Conservation (phyloP, 371 early-diverging fungal species). For the Actinomortierella ambigua region DNA sequence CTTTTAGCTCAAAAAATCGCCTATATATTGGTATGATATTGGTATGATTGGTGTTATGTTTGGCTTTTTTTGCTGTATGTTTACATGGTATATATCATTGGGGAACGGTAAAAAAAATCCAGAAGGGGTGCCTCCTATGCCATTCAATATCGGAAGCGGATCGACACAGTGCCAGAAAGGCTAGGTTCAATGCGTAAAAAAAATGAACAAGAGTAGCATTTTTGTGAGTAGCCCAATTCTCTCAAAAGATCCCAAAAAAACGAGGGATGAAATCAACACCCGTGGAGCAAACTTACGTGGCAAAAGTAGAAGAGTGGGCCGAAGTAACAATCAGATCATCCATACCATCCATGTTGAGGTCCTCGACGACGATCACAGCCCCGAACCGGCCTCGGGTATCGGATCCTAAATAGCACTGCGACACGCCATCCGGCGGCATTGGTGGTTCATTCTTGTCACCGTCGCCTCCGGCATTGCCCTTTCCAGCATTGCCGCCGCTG, state of each 20-base stretch:
- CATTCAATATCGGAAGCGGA: too few relatives aligned
- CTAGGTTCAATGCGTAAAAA: too few relatives aligned
- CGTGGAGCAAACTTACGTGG: conserved; percentile 17
- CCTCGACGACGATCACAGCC: conserved; percentile 66
- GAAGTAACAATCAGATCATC: conserved; percentile 78
- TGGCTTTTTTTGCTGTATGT: too few relatives aligned
- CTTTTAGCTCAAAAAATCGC: too few relatives aligned
- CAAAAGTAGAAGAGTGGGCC: conserved; percentile 31
- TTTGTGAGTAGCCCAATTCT: too few relatives aligned
- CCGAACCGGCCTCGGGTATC: conserved; percentile 68
- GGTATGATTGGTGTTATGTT: too few relatives aligned
- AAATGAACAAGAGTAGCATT: too few relatives aligned
- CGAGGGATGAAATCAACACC: neutral
- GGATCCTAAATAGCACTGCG: conserved; percentile 32
- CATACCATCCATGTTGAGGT: conserved; percentile 78
- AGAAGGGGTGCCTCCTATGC: too few relatives aligned
- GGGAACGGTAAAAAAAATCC: too few relatives aligned
- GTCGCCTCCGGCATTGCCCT: conserved; percentile 1
- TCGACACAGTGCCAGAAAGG: too few relatives aligned
- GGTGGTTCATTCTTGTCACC: neutral
- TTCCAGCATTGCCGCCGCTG: neutral
- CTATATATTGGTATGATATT: too few relatives aligned
- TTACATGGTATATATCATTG: too few relatives aligned
- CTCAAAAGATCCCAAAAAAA: neutral
- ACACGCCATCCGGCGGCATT: conserved; percentile 9